These are phyloP conservation scores for Teratosphaeria zuluensis DNA, from an alignment of 2,329 filamentous ascomycete species.

Conservation along the genomic window DNA sequence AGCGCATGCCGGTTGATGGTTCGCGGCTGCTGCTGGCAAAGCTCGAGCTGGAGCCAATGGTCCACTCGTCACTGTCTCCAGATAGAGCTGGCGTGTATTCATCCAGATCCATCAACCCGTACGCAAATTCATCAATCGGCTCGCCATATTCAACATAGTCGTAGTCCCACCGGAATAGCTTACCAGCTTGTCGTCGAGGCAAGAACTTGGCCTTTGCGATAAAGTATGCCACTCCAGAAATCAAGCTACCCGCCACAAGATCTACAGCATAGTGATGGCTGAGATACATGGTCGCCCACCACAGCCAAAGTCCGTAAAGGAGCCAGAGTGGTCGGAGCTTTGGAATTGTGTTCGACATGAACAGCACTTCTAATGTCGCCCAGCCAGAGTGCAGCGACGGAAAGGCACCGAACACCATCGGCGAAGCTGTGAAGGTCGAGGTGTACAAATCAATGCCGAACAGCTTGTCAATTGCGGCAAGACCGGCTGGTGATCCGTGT, in stretches of 20 bases:
- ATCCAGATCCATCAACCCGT: conserved; percentile 45
- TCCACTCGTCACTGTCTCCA: conserved; percentile 76
- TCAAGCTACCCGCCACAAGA: conserved; percentile 71
- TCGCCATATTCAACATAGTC: conserved; percentile 85
- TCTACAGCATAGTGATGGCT: conserved; percentile 96
- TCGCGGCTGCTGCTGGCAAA: conserved; percentile 48
- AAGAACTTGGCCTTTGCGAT: conserved; percentile 70
- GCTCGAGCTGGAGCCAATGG: conserved; percentile 71
- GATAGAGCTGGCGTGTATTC: conserved; percentile 43
- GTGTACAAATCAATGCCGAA: conserved; percentile 89
- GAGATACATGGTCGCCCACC: conserved; percentile 98
- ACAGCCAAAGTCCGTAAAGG: conserved; percentile 82
- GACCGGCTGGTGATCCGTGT: conserved; percentile 75
- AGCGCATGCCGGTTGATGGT: conserved; percentile 39
- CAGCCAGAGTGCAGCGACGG: conserved; percentile 85
- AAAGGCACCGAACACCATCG: conserved; percentile 89
- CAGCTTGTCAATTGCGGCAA: conserved; percentile 81
- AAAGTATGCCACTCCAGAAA: conserved; percentile 60
- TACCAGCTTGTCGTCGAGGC: conserved; percentile 72
- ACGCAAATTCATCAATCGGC: conserved; percentile 37
- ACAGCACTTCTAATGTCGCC: conserved; percentile 79
- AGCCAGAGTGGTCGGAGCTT: conserved; percentile 70
- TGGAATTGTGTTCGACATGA: conserved; percentile 89
- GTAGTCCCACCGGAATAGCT: conserved; percentile 88
- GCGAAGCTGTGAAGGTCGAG: conserved; percentile 79